These are phyloP conservation scores for Rosa lucieae DNA, from an alignment of 306 rosid genomes.

Conservation along the genomic window DNA sequence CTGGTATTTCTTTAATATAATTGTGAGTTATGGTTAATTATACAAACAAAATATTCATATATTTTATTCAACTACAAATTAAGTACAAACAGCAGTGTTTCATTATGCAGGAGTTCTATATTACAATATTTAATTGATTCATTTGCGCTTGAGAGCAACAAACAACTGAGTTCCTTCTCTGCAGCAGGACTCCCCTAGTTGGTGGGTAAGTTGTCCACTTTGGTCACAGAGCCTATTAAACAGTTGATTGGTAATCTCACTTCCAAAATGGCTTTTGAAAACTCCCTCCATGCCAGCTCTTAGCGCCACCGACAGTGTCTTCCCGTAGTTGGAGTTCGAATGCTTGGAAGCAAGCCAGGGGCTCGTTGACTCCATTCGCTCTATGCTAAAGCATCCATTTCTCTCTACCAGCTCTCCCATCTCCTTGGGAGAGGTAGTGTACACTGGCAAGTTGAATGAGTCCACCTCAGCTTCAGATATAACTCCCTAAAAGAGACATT, in stretches of 20 bases:
- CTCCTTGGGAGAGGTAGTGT: not conserved
- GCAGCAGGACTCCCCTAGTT: not conserved
- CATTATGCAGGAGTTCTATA: not conserved
- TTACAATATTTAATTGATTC: not conserved
- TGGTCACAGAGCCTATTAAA: not conserved
- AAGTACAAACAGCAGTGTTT: not conserved
- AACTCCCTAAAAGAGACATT: not conserved
- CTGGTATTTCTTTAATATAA: too few species aligned
- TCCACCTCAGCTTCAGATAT: not conserved
- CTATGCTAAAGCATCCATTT: not conserved
- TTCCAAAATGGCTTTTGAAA: not conserved
- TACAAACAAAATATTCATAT: not conserved
- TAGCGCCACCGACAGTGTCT: not conserved
- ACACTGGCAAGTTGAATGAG: not conserved
- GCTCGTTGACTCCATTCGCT: not conserved
- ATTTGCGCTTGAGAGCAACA: not conserved
- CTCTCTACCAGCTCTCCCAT: not conserved
- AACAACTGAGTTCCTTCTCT: not conserved
- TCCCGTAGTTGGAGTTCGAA: not conserved
- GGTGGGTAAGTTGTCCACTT: not conserved
- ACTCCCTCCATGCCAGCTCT: not conserved
- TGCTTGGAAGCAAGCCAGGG: not conserved
- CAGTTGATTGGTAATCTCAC: not conserved
- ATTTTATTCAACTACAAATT: not conserved
- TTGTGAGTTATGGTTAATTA: not conserved